Evolutionary conservation across 805 yeast genomes (phyloP).

Genomic region (Wickerhamomyces hampshirensis): DNA sequence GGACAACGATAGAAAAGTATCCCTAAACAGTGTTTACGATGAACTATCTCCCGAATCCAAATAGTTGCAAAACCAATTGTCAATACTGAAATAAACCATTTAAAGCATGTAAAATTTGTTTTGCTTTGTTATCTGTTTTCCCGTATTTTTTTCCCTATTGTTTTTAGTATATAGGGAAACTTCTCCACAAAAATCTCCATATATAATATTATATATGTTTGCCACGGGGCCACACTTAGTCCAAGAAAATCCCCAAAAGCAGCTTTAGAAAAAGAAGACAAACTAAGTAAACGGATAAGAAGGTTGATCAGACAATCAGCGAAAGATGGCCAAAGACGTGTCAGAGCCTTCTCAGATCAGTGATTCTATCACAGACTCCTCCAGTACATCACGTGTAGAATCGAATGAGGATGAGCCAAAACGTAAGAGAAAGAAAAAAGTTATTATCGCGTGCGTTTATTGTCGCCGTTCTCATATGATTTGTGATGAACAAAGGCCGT

Average conservation of each 20-base stretch:
- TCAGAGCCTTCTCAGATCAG: neutral
- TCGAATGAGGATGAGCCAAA: slow-evolving; percentile 14
- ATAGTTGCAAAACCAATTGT: neutral
- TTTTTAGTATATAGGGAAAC: neutral
- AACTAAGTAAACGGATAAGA: neutral
- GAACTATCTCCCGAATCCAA: neutral
- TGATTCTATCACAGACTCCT: neutral
- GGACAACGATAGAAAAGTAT: slow-evolving; percentile 1
- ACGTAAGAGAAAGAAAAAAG: slow-evolving; percentile 44
- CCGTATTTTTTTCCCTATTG: no score
- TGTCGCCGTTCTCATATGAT: slow-evolving; percentile 93
- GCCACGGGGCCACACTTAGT: no score
- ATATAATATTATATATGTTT: no score
- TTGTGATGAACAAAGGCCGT: slow-evolving; percentile 77
- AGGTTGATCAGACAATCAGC: neutral
- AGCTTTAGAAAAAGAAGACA: neutral
- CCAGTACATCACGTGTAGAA: neutral
- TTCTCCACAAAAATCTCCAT: neutral
- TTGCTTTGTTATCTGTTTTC: no score
- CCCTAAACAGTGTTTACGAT: neutral
- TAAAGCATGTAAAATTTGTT: no score
- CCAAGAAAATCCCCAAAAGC: no score
- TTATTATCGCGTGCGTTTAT: slow-evolving; percentile 68
- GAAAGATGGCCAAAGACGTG: neutral
- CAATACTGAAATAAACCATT: no score